phyloP scores from a whole-genome alignment of 305 asterid species.

The Fraxinus greggii region DNA sequence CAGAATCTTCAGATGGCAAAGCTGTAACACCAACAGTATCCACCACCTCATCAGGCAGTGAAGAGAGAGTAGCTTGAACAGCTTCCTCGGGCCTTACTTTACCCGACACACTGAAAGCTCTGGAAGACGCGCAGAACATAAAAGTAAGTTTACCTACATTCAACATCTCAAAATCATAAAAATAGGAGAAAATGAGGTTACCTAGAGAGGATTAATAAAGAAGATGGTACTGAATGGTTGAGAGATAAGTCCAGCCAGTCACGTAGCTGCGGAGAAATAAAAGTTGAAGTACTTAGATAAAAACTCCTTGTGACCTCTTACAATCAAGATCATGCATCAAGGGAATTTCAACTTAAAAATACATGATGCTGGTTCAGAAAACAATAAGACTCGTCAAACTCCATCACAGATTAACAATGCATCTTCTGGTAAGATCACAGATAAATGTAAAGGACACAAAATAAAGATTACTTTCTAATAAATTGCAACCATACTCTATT shows the following conservation, averaged over 20 bases:
- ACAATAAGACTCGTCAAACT: not conserved
- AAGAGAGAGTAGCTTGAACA: not conserved
- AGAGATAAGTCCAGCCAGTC: constrained; percentile 98
- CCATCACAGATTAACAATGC: not conserved
- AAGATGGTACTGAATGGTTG: constrained; percentile 85
- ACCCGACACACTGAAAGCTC: constrained; percentile 54
- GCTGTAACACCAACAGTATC: not conserved
- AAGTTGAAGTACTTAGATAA: not conserved
- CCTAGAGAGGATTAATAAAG: constrained; percentile 88
- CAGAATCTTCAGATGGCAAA: not conserved
- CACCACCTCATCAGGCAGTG: not conserved
- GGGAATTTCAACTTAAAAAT: not conserved
- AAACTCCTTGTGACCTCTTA: not conserved
- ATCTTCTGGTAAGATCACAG: not conserved
- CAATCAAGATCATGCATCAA: not conserved
- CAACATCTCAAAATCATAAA: constrained; percentile 25
- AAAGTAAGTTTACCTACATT: constrained; percentile 17
- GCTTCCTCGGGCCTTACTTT: not conserved
- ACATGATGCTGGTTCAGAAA: not conserved
- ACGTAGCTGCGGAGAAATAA: constrained; percentile 54
- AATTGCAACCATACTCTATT: not conserved
- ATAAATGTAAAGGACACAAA: not conserved
- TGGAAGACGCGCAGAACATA: constrained; percentile 31
- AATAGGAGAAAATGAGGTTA: constrained; percentile 31
- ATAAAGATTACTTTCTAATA: not conserved